Evolutionary conservation across 768 basidiomycete species (phyloP).

Genomic region (Boletus vermiculosoides): DNA sequence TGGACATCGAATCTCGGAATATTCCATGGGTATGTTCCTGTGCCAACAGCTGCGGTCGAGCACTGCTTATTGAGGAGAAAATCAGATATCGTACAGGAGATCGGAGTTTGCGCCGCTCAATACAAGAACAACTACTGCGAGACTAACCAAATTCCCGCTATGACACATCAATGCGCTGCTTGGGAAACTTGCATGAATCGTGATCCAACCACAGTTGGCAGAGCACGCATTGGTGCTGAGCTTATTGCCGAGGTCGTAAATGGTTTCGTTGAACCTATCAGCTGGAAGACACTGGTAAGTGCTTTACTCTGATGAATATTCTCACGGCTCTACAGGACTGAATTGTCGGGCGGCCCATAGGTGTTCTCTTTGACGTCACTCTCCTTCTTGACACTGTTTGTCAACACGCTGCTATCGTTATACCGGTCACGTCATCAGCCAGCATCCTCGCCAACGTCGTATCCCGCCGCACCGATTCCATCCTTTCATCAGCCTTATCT

Average conservation of each 20-base stretch:
- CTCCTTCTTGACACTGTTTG: slow-evolving; percentile 73
- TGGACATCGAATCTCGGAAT: slow-evolving; percentile 79
- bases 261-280: slow-evolving; percentile 95
- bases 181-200: slow-evolving; percentile 97
- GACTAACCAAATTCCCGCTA: slow-evolving; percentile 74
- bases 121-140: slow-evolving; percentile 85
- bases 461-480: slow-evolving; percentile 38
- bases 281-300: slow-evolving; percentile 93
- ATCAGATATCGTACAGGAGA: slow-evolving; percentile 89
- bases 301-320: slow-evolving; percentile 7
- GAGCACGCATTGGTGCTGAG: slow-evolving; percentile 89
- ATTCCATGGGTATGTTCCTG: slow-evolving; percentile 69
- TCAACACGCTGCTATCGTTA: slow-evolving; percentile 75
- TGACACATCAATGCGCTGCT: slow-evolving; percentile 79
- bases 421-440: slow-evolving; percentile 69
- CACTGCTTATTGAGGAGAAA: slow-evolving; percentile 20
- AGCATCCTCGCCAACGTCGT: slow-evolving; percentile 38
- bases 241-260: slow-evolving; percentile 95
- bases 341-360: slow-evolving; percentile 36
- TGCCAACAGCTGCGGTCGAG: slow-evolving; percentile 10
- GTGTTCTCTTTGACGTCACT: slow-evolving; percentile 73
- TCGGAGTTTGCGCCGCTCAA: slow-evolving; percentile 77
- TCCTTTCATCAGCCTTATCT: slow-evolving; percentile 51
- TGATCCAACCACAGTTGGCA: slow-evolving; percentile 85
- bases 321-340: slow-evolving; percentile 18